Evolutionary conservation across 2,329 filamentous ascomycete species (phyloP), one percentile per base, ranked within the genome.

Genomic region (Paecilomyces dactylethromorphus): DNA sequence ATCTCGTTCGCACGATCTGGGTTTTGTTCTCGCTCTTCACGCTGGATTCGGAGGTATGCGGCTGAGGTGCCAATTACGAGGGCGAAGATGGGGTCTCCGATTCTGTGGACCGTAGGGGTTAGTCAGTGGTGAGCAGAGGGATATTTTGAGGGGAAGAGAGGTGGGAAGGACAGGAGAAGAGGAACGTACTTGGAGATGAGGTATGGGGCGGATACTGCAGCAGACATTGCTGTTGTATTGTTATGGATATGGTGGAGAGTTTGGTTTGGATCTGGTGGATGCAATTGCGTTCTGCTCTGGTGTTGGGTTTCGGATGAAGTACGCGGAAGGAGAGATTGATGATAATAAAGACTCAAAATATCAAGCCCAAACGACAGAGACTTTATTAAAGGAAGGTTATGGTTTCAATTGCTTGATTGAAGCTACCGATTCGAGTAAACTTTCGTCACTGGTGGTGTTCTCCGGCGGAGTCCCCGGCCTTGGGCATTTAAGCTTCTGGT

Each of bases 21-120:
- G 51, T 73, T 68, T 63, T 78, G 76, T 62, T 82, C 81, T 50
- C 71, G 74, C 67, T 84, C 78, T 62, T 84, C 82, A 12, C 82
- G 77, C 58, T 78, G 79, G 63, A 84, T 81, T n/a, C 82, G 78
- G 21, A 81, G 70, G 22, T 76, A 69, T 12, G 82, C 79, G n/a
- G 82, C 81, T 8, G 78, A 76, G 10, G 79, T 67, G 54, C 82
- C 82, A 65, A 84, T 82, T 61, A 76, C 69, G 39, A 79, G 58
- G 24, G 82, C 82, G 65, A 85, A 85, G 59, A 84, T 57, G 32
- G 82, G 82, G 65, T 85, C 82, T 5, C 74, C 76, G 60, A 79
- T 63, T 68, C 80, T 82, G 53, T 61, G 59, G 31, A 21, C 53
- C 56, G 18, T 45, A 7, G 13, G 32, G 33, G 39, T 13, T 53